Percentiles rank a stretch among this genome's conserved stretches.
phyloP scores from a whole-genome alignment of 2,329 filamentous ascomycete genomes.

The Scedosporium minutisporum region DNA sequence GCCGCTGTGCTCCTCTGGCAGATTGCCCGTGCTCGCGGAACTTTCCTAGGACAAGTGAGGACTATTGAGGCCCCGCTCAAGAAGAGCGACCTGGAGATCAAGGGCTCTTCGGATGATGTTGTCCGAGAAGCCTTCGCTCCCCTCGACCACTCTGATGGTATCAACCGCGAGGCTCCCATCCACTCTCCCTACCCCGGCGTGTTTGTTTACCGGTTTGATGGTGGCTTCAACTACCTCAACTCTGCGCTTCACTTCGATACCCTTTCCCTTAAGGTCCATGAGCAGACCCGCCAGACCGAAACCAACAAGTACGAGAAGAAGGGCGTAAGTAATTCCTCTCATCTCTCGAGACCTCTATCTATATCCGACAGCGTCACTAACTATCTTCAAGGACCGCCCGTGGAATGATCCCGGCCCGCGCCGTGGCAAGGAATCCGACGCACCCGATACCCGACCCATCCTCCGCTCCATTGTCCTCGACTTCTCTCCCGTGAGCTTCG shows the following conservation, averaged over 20 bases:
- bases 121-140: conserved; percentile 30
- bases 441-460: conserved; percentile 30
- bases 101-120: conserved; percentile 6
- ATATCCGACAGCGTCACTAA: conserved; percentile 2
- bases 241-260: conserved; percentile 40
- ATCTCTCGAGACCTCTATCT: background rate
- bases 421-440: conserved; percentile 19
- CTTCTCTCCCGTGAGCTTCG: conserved; percentile 44
- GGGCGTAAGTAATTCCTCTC: conserved; percentile 25
- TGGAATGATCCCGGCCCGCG: conserved; percentile 44
- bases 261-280: conserved; percentile 34
- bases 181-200: conserved; percentile 41
- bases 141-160: conserved; percentile 37
- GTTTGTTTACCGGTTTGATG: conserved; percentile 45
- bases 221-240: conserved; percentile 49
- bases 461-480: conserved; percentile 48
- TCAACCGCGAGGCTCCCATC: conserved; percentile 37
- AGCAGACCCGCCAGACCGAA: conserved; percentile 34
- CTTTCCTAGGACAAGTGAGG: conserved; percentile 73
- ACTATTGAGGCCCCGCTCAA: conserved; percentile 5
- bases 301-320: conserved; percentile 33
- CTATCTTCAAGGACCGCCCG: conserved; percentile 29
- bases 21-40: conserved; percentile 70
- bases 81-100: conserved; percentile 6
- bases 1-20: conserved; percentile 73